Evolutionary conservation across 2,329 filamentous ascomycete genomes (phyloP).

Genomic region (Diaporthe caulivora): DNA sequence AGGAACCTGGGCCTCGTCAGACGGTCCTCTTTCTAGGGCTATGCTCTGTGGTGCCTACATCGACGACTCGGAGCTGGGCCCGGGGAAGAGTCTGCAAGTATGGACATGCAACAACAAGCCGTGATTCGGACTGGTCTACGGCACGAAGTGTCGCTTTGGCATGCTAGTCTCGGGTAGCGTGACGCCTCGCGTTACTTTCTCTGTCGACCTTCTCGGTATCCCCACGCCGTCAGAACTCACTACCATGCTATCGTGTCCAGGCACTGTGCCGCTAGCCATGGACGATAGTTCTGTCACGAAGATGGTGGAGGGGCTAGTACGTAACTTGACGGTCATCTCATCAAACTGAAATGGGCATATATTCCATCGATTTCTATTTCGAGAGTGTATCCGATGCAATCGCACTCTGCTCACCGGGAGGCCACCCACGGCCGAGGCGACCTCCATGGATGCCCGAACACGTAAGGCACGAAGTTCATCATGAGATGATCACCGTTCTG

Average conservation of each 20-base stretch:
- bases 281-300: slow-evolving; percentile 14
- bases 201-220: not conserved
- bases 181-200: not conserved
- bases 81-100: not conserved
- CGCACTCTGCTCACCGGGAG: slow-evolving; percentile 27
- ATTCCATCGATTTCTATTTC: slow-evolving; percentile 33
- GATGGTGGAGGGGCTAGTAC: slow-evolving; percentile 22
- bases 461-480: slow-evolving; percentile 14
- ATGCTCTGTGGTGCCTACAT: not conserved
- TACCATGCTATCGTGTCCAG: not conserved
- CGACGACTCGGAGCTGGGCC: not conserved
- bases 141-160: not conserved
- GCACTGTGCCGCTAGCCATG: slow-evolving; percentile 27
- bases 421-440: not conserved
- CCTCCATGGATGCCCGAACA: slow-evolving; percentile 15
- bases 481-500: slow-evolving; percentile 37
- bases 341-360: slow-evolving; percentile 34
- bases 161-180: not conserved
- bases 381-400: slow-evolving; percentile 37
- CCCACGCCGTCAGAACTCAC: not conserved
- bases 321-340: slow-evolving; percentile 31
- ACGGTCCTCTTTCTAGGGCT: not conserved
- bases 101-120: slow-evolving; percentile 8
- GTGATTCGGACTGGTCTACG: not conserved
- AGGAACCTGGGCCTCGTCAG: slow-evolving; percentile 10